Evolutionary conservation across 768 basidiomycete genomes (phyloP).

Genomic region (Psilocybe cyanescens): DNA sequence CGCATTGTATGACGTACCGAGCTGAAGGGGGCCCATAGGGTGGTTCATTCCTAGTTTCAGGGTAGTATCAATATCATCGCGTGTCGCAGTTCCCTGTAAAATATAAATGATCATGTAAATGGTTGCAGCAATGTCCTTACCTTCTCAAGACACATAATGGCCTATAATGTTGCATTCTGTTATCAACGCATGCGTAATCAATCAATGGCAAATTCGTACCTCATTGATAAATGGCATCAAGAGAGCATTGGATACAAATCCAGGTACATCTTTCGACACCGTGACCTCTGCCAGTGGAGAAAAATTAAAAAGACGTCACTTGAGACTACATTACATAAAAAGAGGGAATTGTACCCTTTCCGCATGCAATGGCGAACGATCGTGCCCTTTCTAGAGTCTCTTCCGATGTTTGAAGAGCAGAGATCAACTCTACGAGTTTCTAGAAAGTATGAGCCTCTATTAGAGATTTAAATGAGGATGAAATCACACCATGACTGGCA

Average conservation of each 20-base stretch:
- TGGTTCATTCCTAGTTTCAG: constrained; percentile 93
- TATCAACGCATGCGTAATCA: neutral
- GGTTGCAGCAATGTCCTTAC: constrained; percentile 36
- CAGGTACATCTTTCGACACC: constrained; percentile 89
- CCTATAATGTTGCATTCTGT: constrained; percentile 43
- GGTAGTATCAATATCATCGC: constrained; percentile 95
- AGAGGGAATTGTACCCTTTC: constrained; percentile 64
- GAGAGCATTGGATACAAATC: constrained; percentile 93
- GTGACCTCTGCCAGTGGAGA: constrained; percentile 69
- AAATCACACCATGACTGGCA: constrained; percentile 85
- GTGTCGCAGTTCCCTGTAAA: constrained; percentile 80
- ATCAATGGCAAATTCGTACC: constrained; percentile 38
- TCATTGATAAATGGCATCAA: constrained; percentile 99
- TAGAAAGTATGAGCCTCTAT: constrained; percentile 26
- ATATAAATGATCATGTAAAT: neutral
- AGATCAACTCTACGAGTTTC: constrained; percentile 96
- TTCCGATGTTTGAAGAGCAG: constrained; percentile 86
- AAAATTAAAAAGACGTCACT: neutral
- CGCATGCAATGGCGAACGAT: constrained; percentile 84
- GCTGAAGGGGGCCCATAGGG: constrained; percentile 92
- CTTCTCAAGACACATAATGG: constrained; percentile 92
- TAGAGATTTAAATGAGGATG: neutral
- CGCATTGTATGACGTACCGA: constrained; percentile 48
- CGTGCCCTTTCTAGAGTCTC: constrained; percentile 78
- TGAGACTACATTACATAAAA: neutral